Percentiles rank a stretch among this genome's conserved stretches.
Evolutionary conservation across 345 rosid species (phyloP).

Genomic region (Balakata baccata): DNA sequence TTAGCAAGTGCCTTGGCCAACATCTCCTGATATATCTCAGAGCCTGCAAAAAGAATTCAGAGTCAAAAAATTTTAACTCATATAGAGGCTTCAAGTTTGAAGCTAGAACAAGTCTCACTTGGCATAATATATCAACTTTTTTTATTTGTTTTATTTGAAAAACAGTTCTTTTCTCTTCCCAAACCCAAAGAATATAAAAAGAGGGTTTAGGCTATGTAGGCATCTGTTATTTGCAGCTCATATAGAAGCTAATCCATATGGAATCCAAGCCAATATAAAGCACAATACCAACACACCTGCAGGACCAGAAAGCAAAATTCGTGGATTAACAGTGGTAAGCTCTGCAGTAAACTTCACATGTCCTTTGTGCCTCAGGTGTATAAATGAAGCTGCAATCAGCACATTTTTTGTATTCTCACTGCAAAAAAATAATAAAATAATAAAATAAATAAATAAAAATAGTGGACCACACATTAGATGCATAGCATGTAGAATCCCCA

Average conservation of each 20-base stretch:
- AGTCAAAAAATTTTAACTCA: background rate
- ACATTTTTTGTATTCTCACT: constrained; percentile 79
- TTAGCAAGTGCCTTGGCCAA: constrained; percentile 84
- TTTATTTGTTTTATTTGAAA: too few species aligned
- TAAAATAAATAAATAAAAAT: too few species aligned
- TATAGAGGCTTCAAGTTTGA: background rate
- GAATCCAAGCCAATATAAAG: background rate
- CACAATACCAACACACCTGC: constrained; percentile 51
- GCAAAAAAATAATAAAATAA: too few species aligned
- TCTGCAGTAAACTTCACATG: constrained; percentile 69
- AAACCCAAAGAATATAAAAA: too few species aligned
- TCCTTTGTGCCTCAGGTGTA: constrained; percentile 79
- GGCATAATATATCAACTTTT: too few species aligned
- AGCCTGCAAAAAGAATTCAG: constrained; percentile 48
- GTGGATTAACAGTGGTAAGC: constrained; percentile 66
- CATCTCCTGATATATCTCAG: constrained; percentile 91
- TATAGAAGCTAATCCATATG: background rate
- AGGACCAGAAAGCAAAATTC: constrained; percentile 91
- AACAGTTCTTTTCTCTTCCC: too few species aligned
- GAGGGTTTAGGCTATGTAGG: too few species aligned
- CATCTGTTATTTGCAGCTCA: background rate
- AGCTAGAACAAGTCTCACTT: too few species aligned
- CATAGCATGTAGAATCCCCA: background rate
- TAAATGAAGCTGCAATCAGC: constrained; percentile 68
- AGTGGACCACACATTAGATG: constrained; percentile 13